These are phyloP conservation scores for Chrysosporium queenslandicum DNA, from an alignment of 2,329 filamentous ascomycete species.

Conservation along the genomic window DNA sequence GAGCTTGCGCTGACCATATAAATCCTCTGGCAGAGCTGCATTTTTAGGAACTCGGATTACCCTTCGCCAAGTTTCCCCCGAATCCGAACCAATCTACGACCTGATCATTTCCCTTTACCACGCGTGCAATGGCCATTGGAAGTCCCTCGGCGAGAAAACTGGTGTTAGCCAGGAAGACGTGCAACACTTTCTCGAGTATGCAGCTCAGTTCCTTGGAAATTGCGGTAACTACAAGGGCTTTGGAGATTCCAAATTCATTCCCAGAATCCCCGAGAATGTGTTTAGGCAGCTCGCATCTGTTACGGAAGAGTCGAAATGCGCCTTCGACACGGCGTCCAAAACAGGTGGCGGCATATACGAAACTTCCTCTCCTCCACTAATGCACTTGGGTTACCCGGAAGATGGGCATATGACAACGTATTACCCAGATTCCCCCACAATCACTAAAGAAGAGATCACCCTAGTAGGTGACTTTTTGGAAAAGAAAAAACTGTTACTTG, in stretches of 20 bases:
- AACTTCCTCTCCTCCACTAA: constrained; percentile 50
- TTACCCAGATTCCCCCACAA: constrained; percentile 64
- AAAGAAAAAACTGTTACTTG: constrained; percentile 57
- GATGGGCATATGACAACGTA: constrained; percentile 71
- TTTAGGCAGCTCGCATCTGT: constrained; percentile 56
- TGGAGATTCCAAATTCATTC: constrained; percentile 75
- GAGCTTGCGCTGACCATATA: constrained; percentile 1
- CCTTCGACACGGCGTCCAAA: constrained; percentile 54
- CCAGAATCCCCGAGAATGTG: constrained; percentile 54
- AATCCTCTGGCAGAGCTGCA: constrained; percentile 49
- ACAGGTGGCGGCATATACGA: constrained; percentile 59
- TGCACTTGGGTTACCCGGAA: constrained; percentile 68
- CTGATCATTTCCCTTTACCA: constrained; percentile 65
- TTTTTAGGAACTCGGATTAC: constrained; percentile 68
- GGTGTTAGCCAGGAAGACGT: constrained; percentile 55
- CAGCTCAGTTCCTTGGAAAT: constrained; percentile 69
- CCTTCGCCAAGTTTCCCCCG: constrained; percentile 70
- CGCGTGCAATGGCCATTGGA: constrained; percentile 60
- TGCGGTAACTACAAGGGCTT: constrained; percentile 80
- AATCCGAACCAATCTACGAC: constrained; percentile 72
- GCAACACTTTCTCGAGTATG: constrained; percentile 63
- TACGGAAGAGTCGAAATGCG: constrained; percentile 49
- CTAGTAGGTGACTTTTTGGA: constrained; percentile 64
- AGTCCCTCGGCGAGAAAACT: constrained; percentile 53
- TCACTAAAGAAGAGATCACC: constrained; percentile 65